A percentile compares a stretch with the other conserved stretches of the same genome.
These are phyloP conservation scores for Eutrema japonicum DNA, from an alignment of 345 rosid genomes.

Conservation along the genomic window DNA sequence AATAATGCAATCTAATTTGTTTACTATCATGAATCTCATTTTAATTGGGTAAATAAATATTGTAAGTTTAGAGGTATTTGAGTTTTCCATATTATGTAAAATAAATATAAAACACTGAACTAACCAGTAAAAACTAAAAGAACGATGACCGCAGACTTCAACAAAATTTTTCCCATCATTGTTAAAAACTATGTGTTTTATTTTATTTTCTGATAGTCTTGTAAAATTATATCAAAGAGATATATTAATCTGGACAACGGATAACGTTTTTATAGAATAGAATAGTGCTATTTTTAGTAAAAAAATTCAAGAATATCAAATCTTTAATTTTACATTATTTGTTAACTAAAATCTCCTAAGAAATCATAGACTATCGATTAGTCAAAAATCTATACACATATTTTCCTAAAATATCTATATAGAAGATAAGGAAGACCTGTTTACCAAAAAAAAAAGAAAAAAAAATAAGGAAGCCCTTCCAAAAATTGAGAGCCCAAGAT, in stretches of 20 bases:
- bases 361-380: background rate
- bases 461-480: background rate
- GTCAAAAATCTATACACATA: background rate
- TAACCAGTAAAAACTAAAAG: constrained; percentile 26
- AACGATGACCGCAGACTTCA: constrained; percentile 12
- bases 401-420: background rate
- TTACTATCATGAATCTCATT: background rate
- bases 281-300: background rate
- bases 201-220: background rate
- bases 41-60: background rate
- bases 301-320: background rate
- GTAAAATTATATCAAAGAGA: background rate
- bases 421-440: background rate
- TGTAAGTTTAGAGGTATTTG: background rate
- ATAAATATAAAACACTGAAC: background rate
- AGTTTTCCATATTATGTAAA: background rate
- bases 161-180: background rate
- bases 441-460: too few species aligned
- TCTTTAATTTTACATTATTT: too few species aligned
- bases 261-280: background rate
- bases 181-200: background rate
- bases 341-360: background rate
- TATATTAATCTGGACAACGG: background rate
- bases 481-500: background rate
- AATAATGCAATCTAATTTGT: background rate